Evolutionary conservation across 495 filamentous ascomycete genomes (phyloP).

Genomic region (Daldinia caldariorum): DNA sequence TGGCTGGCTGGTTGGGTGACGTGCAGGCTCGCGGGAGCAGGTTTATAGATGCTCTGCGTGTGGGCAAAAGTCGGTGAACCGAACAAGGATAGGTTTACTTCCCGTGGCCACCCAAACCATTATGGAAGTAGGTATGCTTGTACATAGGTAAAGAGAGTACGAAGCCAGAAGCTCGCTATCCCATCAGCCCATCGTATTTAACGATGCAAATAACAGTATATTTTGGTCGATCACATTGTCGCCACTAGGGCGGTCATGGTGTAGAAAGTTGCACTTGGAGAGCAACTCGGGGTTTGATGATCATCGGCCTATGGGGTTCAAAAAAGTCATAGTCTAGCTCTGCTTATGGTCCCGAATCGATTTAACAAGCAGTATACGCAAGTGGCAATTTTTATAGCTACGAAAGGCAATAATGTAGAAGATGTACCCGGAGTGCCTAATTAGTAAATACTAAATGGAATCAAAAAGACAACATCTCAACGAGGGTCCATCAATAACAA

Average conservation of each 20-base stretch:
- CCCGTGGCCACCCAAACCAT: conserved; percentile 23
- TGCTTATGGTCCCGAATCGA: conserved; percentile 4
- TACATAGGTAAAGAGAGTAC: conserved; percentile 7
- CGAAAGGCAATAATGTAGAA: conserved; percentile 1
- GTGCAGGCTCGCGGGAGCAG: conserved; percentile 41
- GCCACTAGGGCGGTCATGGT: conserved; percentile 32
- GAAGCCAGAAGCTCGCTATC: conserved; percentile 8
- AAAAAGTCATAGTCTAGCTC: conserved; percentile 14
- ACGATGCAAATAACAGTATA: conserved; percentile 21
- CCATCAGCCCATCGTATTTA: conserved; percentile 16
- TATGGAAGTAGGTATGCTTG: conserved; percentile 12
- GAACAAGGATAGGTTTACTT: conserved; percentile 36
- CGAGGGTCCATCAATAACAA: conserved; percentile 17
- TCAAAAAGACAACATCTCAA: conserved; percentile 22
- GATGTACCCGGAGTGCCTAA: conserved; percentile 2
- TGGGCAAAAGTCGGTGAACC: conserved; percentile 49
- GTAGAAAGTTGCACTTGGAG: conserved; percentile 9
- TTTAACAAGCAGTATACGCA: conserved; percentile 15
- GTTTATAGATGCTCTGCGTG: conserved; percentile 23
- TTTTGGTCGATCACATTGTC: conserved; percentile 19
- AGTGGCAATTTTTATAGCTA: conserved; percentile 13
- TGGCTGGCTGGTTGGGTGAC: conserved; percentile 38
- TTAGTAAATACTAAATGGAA: neutral
- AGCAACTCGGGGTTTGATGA: conserved; percentile 24
- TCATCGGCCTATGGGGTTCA: conserved; percentile 19